These are phyloP conservation scores for Xylaria palmicola DNA, from an alignment of 495 filamentous ascomycete genomes.

Conservation along the genomic window DNA sequence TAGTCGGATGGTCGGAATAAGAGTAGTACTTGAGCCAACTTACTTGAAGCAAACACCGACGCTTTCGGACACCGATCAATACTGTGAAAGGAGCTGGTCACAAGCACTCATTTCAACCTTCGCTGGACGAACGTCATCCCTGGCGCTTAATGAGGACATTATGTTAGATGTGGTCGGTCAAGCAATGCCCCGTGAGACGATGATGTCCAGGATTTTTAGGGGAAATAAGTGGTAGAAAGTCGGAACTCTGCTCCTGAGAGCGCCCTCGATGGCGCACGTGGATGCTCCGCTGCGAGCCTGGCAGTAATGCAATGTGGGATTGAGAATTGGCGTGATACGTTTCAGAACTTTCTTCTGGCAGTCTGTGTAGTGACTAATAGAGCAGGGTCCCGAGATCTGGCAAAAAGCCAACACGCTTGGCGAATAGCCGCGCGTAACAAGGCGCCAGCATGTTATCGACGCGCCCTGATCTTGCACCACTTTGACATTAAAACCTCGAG, in stretches of 20 bases:
- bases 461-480: not conserved
- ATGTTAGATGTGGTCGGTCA: not conserved
- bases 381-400: not conserved
- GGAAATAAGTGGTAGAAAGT: not conserved
- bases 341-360: not conserved
- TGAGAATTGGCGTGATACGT: not conserved
- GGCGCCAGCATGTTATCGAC: too few relatives aligned
- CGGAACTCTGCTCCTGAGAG: not conserved
- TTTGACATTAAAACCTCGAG: not conserved
- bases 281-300: not conserved
- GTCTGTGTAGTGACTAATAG: not conserved
- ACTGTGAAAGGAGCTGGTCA: not conserved
- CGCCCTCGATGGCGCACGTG: not conserved
- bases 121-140: constrained; percentile 9
- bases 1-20: not conserved
- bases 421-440: not conserved
- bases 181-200: not conserved
- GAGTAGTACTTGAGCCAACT: not conserved
- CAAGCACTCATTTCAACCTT: constrained; percentile 8
- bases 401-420: not conserved
- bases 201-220: not conserved
- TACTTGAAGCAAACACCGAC: not conserved
- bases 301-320: not conserved
- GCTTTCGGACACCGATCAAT: constrained; percentile 10
- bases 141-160: not conserved